A percentile compares a stretch with the other conserved stretches of the same genome.
These are phyloP conservation scores for Nicotiana rustica DNA, from an alignment of 305 asterid genomes.

Conservation along the genomic window DNA sequence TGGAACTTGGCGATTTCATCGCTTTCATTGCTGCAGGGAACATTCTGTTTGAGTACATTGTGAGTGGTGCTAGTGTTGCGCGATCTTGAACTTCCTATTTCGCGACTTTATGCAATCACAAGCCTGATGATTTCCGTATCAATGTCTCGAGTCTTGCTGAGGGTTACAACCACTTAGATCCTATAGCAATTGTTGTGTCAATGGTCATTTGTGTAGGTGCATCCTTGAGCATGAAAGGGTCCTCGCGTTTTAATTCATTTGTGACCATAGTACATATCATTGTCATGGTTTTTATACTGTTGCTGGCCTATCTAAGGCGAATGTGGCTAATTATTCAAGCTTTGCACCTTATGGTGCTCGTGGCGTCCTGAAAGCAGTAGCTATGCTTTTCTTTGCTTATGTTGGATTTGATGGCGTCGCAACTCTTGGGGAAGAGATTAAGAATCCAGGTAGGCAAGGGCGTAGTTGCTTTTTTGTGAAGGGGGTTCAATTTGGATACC, in stretches of 20 bases:
- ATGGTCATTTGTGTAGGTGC: constrained; percentile 45
- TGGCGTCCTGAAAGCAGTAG: constrained; percentile 62
- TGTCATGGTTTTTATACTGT: constrained; percentile 56
- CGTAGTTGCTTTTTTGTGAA: no score
- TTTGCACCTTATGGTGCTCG: constrained; percentile 58
- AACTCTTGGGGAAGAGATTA: constrained; percentile 63
- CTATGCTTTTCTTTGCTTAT: constrained; percentile 62
- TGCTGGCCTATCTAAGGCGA: constrained; percentile 52
- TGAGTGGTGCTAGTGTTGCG: constrained; percentile 66
- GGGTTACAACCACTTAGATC: constrained; percentile 61
- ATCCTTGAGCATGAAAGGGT: constrained; percentile 55
- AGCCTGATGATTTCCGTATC: constrained; percentile 50
- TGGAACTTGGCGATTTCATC: constrained; percentile 69
- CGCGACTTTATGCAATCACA: constrained; percentile 53
- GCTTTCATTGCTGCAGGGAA: constrained; percentile 78
- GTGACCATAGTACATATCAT: constrained; percentile 54
- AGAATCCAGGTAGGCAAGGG: constrained; percentile 43
- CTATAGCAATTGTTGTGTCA: constrained; percentile 52
- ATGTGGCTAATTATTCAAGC: constrained; percentile 44
- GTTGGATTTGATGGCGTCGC: constrained; percentile 65
- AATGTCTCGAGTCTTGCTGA: constrained; percentile 40
- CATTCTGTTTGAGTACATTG: constrained; percentile 64
- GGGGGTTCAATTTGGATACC: no score
- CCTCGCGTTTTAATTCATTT: constrained; percentile 58
- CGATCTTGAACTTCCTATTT: constrained; percentile 75